Conservation (phyloP, 176 grass and related monocot species). For the Calamus simplicifolius region DNA sequence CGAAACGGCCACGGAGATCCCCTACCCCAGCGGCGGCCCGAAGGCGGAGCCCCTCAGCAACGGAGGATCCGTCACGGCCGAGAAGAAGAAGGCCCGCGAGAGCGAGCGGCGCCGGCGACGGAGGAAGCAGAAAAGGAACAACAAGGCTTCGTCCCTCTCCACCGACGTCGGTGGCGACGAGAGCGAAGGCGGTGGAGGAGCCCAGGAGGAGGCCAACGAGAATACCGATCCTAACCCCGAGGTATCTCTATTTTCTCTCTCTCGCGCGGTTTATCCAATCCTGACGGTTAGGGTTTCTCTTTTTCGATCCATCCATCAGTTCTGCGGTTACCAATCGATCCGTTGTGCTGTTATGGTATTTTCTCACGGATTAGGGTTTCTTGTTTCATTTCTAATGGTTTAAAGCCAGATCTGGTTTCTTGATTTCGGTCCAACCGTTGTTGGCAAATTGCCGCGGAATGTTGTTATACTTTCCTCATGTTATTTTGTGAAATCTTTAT, state of each 20-base stretch:
- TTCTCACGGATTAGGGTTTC: no score
- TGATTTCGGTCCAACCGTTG: no score
- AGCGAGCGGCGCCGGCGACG: constrained; percentile 35
- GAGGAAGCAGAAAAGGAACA: constrained; percentile 34
- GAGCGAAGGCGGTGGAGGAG: neutral
- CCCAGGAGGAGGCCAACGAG: neutral
- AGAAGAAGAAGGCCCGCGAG: constrained; percentile 37
- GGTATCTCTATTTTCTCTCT: neutral
- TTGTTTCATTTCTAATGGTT: no score
- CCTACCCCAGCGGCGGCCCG: constrained; percentile 7
- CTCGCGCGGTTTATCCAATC: neutral
- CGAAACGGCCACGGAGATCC: constrained; percentile 19
- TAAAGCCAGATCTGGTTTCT: no score
- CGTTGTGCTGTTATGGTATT: no score
- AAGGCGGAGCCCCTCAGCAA: neutral
- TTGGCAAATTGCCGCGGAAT: no score
- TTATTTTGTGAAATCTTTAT: no score
- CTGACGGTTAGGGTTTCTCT: no score
- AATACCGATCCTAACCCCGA: neutral
- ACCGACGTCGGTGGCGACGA: constrained; percentile 11
- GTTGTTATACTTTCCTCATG: no score
- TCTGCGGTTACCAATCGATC: no score
- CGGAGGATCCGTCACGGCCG: neutral
- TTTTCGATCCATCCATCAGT: no score
- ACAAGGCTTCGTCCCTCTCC: constrained; percentile 14